Base-by-base conservation (phyloP, 306 rosid genomes). In the Luffa acutangula region DNA sequence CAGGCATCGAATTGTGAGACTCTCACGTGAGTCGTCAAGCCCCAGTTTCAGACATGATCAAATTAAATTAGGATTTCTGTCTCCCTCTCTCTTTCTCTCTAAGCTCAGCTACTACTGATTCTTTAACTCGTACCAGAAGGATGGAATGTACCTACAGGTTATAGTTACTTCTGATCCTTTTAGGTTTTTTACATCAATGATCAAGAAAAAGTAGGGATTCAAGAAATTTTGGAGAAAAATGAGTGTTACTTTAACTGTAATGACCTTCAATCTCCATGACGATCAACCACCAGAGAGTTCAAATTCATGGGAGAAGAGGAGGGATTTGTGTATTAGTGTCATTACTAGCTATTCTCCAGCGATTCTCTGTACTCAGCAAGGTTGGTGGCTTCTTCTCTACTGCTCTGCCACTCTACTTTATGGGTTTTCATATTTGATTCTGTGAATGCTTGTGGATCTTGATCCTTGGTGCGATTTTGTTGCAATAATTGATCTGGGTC, bases 221-320 rank as follows among this genome's bases (percentile, higher is more conserved):
- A 11, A 20, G 33, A 73, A 60, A 42, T 17, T 54, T 17, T 75
- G 31, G 64, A 9, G 34, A 89, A 85, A 88, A 85, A 95, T 96
- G 99, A 96, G 96, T 85, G 96, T 90, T 57, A 84, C 97, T 78
- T 86, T 93, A 87, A 87, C 97, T 79, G 93, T 91, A 81, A 93
- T 96, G 98, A 89, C 97, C 89, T 93, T 96, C 89, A 93, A 93
- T 89, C 96, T 96, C 12, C 93, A 87, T n/a, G 99, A 96, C 57
- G 96, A 96, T 88, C 88, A 93, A 80, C 86, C 87, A 11, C 84
- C 82, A 36, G 99, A 96, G 25, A 90, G 98, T 80, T 92, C 99
- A 45, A 89, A 96, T 87, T 91, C 97, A 2, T 96, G 99, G 99
- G 98, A 89, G 76, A 96, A 91, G 88, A 90, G 98, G 78, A 90